These are phyloP conservation scores for Voacanga thouarsii DNA, from an alignment of 257 asterid species.

Conservation along the genomic window DNA sequence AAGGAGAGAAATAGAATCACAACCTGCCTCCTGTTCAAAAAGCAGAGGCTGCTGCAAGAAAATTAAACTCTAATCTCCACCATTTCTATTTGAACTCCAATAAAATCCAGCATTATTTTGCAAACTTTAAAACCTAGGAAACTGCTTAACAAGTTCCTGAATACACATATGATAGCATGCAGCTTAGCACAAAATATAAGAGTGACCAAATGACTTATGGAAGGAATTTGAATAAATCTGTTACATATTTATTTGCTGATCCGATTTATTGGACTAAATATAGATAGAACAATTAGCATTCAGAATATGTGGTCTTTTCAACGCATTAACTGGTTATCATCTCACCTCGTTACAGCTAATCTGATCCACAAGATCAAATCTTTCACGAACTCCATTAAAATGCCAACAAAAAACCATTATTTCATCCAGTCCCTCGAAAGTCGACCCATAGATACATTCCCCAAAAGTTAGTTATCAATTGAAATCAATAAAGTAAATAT, in stretches of 20 bases:
- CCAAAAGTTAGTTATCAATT: neutral
- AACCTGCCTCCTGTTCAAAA: neutral
- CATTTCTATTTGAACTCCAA: neutral
- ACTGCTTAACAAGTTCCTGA: neutral
- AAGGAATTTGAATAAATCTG: neutral
- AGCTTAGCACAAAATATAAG: neutral
- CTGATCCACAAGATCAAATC: neutral
- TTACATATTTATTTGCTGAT: no score
- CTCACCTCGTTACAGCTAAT: neutral
- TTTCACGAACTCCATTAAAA: neutral
- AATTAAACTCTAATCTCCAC: neutral
- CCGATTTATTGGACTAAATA: neutral
- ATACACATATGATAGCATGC: neutral
- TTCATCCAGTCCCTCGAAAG: neutral
- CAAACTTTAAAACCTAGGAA: neutral
- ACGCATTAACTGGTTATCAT: neutral
- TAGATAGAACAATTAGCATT: neutral
- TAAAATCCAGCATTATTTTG: neutral
- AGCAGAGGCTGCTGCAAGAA: neutral
- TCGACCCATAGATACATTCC: neutral
- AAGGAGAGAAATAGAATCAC: neutral
- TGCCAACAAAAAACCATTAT: neutral
- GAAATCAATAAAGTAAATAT: neutral
- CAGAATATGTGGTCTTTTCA: neutral
- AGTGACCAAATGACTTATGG: neutral